Conservation (phyloP, 179 eudicot genomes). For the Pouteria campechiana region DNA sequence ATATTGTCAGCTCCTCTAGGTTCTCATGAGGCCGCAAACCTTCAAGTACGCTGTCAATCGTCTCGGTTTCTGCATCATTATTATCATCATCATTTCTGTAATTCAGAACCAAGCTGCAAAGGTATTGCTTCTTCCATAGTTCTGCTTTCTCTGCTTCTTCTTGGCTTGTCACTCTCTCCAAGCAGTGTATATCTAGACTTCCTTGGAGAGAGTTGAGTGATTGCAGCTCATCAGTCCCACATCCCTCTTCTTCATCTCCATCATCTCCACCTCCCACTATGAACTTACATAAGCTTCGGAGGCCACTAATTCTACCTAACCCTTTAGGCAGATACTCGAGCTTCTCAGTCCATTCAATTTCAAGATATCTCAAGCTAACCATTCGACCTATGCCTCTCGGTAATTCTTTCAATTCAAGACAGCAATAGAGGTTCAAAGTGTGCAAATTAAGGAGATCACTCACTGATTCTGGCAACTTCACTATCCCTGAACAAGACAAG, state of each 20-base stretch:
- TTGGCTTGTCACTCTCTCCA: constrained; percentile 4
- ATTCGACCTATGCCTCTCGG: constrained; percentile 18
- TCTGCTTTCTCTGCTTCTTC: constrained; percentile 11
- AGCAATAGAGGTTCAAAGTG: constrained; percentile 22
- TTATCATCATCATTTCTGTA: too few species aligned
- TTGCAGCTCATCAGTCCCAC: constrained; percentile 8
- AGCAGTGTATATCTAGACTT: constrained; percentile 9
- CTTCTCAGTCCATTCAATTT: constrained; percentile 9
- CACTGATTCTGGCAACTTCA: constrained; percentile 31
- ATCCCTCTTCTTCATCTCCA: too few species aligned
- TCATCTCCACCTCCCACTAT: background rate
- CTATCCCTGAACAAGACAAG: constrained; percentile 8
- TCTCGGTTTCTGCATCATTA: background rate
- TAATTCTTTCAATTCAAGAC: constrained; percentile 21
- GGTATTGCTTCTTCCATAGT: constrained; percentile 7
- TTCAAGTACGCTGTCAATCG: constrained; percentile 7
- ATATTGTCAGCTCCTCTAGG: constrained; percentile 9
- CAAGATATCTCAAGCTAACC: constrained; percentile 19
- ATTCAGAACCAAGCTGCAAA: constrained; percentile 3
- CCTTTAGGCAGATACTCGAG: constrained; percentile 17
- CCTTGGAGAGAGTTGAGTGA: constrained; percentile 12
- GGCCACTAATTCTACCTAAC: constrained; percentile 4
- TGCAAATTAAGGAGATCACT: constrained; percentile 34
- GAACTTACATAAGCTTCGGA: constrained; percentile 16
- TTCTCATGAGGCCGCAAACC: constrained; percentile 9